Base-by-base conservation (phyloP, 2,329 filamentous ascomycete species). In the Colletotrichum spaethianum region DNA sequence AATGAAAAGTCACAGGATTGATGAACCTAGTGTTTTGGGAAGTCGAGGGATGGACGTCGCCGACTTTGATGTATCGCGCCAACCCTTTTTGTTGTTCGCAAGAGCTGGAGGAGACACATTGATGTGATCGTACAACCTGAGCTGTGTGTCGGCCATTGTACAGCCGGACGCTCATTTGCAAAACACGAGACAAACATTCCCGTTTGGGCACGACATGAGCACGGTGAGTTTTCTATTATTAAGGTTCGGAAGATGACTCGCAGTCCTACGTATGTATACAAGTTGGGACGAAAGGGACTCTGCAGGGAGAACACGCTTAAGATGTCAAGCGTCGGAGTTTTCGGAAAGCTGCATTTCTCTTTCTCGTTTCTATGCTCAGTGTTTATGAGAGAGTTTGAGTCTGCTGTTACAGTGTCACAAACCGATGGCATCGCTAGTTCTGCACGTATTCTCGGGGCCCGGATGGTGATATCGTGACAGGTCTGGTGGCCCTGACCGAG, bases 241-340 rank as follows among this genome's bases (percentile, higher is more conserved):
- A 40, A 52, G 23, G n/a, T 40, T 57, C 3, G 36, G 36, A 14
- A 33, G 55, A 20, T 38, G 55, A 38, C 55, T 57, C 33, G 55
- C 4, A 6, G n/a, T 40, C 12, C 9, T 57, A 16, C 14, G 36
- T 40, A 26, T 26, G 53, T 3, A 40, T 20, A 57, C n/a, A n/a
- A 16, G n/a, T 40, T 57, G 55, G n/a, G 55, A 57, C n/a, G 55
- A 57, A 20, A 57, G 36, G 26, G 36, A 57, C 12, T 57, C 36
- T 57, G 18, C 12, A 26, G 7, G n/a, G 23, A 57, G 36, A 14
- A 56, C 2, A 36, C 20, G n/a, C 16, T 38, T 56, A 12, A 5
- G 12, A 12, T 3, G 9, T 56, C 52, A 16, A 23, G 52, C 16
- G 31, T 7, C 31, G 20, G 52, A 31, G 16, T 14, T n/a, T 20